Percentiles rank a stretch among this genome's conserved stretches.
Evolutionary conservation across 2,329 filamentous ascomycete genomes (phyloP).

Genomic region (Lachnellula subtilissima): DNA sequence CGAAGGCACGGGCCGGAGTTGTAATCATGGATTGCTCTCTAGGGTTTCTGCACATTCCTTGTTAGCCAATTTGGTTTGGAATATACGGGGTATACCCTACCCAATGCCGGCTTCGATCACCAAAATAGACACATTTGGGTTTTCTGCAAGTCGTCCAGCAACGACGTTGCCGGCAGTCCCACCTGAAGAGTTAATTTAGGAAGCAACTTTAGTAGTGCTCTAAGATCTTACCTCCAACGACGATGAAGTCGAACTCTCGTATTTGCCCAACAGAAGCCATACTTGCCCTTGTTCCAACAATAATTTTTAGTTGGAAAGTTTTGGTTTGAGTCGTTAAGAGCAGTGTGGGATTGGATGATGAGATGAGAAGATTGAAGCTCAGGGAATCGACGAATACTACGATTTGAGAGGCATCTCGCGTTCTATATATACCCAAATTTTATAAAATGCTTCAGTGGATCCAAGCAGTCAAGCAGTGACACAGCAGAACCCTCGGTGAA

Average conservation of each 20-base stretch:
- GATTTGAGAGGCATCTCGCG: neutral
- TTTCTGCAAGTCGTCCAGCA: slow-evolving; percentile 48
- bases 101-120: slow-evolving; percentile 44
- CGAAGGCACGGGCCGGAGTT: slow-evolving; percentile 49
- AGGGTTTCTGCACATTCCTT: slow-evolving; percentile 37
- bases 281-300: neutral
- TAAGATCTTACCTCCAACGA: slow-evolving; percentile 31
- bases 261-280: slow-evolving; percentile 1
- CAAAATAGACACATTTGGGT: slow-evolving; percentile 42
- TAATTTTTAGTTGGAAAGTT: neutral
- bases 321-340: neutral
- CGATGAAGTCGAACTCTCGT: slow-evolving; percentile 37
- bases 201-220: neutral
- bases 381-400: neutral
- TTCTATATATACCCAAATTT: neutral
- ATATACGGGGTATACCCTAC: slow-evolving; percentile 10
- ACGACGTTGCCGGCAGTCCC: slow-evolving; percentile 46
- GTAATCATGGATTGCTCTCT: slow-evolving; percentile 46
- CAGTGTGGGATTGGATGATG: no score
- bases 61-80: no score
- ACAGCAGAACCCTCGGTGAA: no score
- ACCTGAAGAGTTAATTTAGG: slow-evolving; percentile 22
- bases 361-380: no score
- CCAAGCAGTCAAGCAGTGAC: no score
- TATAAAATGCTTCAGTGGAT: no score